phyloP scores from a whole-genome alignment of 371 early-diverging fungal genomes.

The Parasitella parasitica region DNA sequence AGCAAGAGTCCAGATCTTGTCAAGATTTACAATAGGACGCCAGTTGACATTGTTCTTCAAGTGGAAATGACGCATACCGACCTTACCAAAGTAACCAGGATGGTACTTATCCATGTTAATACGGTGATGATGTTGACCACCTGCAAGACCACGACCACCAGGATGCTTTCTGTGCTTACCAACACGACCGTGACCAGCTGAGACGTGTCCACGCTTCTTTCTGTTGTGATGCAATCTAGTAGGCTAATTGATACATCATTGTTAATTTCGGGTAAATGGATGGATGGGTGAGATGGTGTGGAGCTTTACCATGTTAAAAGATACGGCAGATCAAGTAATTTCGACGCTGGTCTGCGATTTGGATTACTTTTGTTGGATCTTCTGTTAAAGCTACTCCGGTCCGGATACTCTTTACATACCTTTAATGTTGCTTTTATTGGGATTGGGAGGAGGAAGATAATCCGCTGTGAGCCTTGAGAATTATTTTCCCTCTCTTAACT shows the following conservation, averaged over 20 bases:
- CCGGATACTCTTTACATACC: too few relatives aligned
- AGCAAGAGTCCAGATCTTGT: slow-evolving; percentile 94
- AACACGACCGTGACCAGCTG: slow-evolving; percentile 93
- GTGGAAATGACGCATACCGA: slow-evolving; percentile 99
- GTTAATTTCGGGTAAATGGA: not conserved
- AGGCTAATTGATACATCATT: slow-evolving; percentile 54
- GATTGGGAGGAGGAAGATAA: not conserved
- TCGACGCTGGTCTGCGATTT: not conserved
- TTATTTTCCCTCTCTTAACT: slow-evolving; percentile 22
- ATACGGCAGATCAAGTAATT: slow-evolving; percentile 10
- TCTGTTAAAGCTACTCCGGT: not conserved
- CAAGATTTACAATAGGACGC: slow-evolving; percentile 90
- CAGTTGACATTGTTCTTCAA: slow-evolving; percentile 90
- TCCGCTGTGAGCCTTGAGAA: not conserved
- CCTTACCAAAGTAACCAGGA: slow-evolving; percentile 99
- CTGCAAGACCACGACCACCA: slow-evolving; percentile 99
- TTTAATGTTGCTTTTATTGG: too few relatives aligned
- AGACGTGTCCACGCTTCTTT: slow-evolving; percentile 93
- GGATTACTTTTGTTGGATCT: slow-evolving; percentile 1
- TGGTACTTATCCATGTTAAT: slow-evolving; percentile 99
- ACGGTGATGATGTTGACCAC: slow-evolving; percentile 99
- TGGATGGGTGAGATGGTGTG: not conserved
- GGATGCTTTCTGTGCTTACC: slow-evolving; percentile 99
- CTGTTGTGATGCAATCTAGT: slow-evolving; percentile 84
- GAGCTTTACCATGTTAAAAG: slow-evolving; percentile 9